Conservation (phyloP, 139 green algal species). For the Diplosphaera chodatii region DNA sequence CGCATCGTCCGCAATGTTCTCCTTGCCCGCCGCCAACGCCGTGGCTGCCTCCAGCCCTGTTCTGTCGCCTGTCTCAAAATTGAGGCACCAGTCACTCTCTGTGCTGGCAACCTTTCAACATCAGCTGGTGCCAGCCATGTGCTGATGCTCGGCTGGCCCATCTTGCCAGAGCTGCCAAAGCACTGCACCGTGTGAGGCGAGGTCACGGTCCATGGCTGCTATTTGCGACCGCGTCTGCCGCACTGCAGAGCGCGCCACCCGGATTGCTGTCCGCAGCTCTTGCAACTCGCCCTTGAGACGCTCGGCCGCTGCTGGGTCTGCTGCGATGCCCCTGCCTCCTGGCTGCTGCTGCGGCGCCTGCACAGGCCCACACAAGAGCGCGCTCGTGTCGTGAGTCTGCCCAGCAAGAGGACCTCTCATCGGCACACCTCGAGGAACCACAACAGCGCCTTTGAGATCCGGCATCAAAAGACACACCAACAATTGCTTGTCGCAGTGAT, state of each 20-base stretch:
- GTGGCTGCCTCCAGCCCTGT: constrained; percentile 11
- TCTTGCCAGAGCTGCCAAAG: no score
- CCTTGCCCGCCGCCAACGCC: constrained; percentile 24
- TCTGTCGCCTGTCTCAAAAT: constrained; percentile 13
- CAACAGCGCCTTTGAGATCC: no score
- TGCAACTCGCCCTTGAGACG: background rate
- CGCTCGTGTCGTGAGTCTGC: no score
- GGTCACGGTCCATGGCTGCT: background rate
- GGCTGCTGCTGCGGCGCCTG: background rate
- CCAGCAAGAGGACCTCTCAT: no score
- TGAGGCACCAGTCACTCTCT: no score
- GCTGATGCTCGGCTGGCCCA: no score
- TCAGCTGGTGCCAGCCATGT: no score
- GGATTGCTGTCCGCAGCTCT: background rate
- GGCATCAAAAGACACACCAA: no score
- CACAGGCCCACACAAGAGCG: no score
- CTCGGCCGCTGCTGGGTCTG: background rate
- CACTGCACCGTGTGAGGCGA: background rate
- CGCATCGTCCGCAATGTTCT: constrained; percentile 35
- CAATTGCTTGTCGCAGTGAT: no score
- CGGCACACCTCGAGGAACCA: no score
- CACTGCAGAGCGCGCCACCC: background rate
- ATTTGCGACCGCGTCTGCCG: background rate
- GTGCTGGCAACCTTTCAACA: no score
- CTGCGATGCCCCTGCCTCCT: background rate